Conservation (phyloP, 2,329 filamentous ascomycete species). For the Apiospora malaysiana region DNA sequence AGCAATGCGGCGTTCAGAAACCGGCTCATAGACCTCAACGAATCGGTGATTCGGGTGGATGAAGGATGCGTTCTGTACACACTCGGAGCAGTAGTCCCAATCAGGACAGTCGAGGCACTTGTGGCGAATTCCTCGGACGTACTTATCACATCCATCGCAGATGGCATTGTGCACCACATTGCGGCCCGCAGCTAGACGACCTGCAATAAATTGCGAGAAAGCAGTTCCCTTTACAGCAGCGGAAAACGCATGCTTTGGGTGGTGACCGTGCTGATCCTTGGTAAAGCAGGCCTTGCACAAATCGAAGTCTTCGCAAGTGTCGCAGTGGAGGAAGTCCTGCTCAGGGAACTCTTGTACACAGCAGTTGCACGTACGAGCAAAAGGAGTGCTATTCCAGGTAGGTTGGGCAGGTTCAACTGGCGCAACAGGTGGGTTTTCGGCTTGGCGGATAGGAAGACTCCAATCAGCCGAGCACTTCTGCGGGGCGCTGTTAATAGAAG, state of each 20-base stretch:
- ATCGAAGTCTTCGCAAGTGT: conserved; percentile 86
- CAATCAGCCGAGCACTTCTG: not conserved
- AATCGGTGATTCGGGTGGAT: conserved; percentile 88
- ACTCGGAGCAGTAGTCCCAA: conserved; percentile 91
- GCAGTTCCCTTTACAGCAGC: conserved; percentile 68
- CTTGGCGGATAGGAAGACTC: conserved; percentile 1
- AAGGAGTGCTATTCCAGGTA: conserved; percentile 24
- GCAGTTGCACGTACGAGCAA: conserved; percentile 70
- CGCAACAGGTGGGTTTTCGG: not conserved
- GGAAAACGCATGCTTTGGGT: conserved; percentile 83
- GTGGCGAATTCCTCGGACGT: conserved; percentile 87
- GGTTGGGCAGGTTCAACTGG: not conserved
- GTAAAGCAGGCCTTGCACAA: conserved; percentile 85
- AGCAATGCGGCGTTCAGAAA: conserved; percentile 45
- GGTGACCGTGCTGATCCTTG: conserved; percentile 82
- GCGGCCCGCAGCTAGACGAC: conserved; percentile 78
- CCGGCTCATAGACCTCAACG: conserved; percentile 80
- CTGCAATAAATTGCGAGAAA: conserved; percentile 65
- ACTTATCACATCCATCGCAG: conserved; percentile 92
- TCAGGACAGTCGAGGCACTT: conserved; percentile 98
- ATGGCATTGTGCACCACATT: conserved; percentile 84
- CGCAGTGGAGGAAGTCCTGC: conserved; percentile 83
- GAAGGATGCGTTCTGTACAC: conserved; percentile 68
- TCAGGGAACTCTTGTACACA: conserved; percentile 75
- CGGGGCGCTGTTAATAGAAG: conserved; percentile 31